Evolutionary conservation across 306 rosid species (phyloP).

Genomic region (Malus sieversii): DNA sequence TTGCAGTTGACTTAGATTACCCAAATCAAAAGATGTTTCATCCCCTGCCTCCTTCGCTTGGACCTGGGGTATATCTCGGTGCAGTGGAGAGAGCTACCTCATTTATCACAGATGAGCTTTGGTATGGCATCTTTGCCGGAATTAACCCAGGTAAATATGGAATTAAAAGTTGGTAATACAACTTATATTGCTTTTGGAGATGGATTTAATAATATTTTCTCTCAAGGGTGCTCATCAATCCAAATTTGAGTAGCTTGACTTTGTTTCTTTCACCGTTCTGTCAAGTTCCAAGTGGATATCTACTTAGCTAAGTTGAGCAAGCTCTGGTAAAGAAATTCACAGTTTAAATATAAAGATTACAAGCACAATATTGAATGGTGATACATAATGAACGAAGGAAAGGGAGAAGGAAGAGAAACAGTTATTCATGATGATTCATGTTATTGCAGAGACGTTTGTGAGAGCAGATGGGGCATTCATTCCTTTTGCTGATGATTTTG

Average conservation of each 20-base stretch:
- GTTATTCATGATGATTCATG: not conserved
- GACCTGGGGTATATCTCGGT: slow-evolving; percentile 99
- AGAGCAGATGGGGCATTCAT: slow-evolving; percentile 98
- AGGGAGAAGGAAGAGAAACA: not conserved
- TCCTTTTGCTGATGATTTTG: slow-evolving; percentile 97
- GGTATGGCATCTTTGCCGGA: slow-evolving; percentile 99
- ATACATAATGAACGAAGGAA: not conserved
- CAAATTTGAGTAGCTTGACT: not conserved
- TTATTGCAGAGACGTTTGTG: slow-evolving; percentile 84
- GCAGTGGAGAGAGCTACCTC: slow-evolving; percentile 99
- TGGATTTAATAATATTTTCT: not conserved
- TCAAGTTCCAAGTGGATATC: not conserved
- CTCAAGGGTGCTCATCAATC: not conserved
- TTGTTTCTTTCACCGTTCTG: not conserved
- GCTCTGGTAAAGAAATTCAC: not conserved
- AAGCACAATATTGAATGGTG: not conserved
- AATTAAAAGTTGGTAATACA: not conserved
- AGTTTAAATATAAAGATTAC: not conserved
- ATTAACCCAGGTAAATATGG: slow-evolving; percentile 82
- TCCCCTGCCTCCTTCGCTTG: slow-evolving; percentile 94
- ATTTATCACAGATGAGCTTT: slow-evolving; percentile 91
- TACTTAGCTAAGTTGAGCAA: not conserved
- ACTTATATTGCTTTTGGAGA: not conserved
- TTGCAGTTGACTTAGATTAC: slow-evolving; percentile 92
- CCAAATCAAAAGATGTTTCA: slow-evolving; percentile 99